Evolutionary conservation across 2,329 filamentous ascomycete genomes (phyloP).

Genomic region (Mariannaea sp.): DNA sequence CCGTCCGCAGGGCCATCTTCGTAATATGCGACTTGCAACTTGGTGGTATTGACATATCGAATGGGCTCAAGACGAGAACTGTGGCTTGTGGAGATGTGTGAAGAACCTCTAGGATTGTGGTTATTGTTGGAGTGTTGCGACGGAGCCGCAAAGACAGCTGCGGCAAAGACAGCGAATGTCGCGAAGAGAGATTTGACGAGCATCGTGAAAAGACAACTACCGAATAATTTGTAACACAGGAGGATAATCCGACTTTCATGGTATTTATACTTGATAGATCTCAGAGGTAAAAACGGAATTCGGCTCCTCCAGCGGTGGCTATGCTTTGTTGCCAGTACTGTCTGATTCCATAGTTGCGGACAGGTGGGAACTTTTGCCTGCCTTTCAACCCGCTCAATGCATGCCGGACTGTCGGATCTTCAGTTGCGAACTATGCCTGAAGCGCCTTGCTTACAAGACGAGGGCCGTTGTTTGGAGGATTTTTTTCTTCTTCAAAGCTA

Average conservation of each 20-base stretch:
- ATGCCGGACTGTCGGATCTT: no score
- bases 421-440: no score
- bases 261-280: not conserved
- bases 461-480: no score
- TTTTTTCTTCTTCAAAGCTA: no score
- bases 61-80: slow-evolving; percentile 1
- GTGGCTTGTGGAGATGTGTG: not conserved
- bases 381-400: no score
- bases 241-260: not conserved
- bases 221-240: not conserved
- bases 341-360: not conserved
- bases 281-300: not conserved
- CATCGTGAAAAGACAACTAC: not conserved
- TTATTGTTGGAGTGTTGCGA: not conserved
- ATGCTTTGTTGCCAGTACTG: not conserved
- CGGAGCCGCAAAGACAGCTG: not conserved
- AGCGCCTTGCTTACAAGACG: no score
- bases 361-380: not conserved
- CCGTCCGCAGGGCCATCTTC: slow-evolving; percentile 23
- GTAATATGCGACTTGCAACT: slow-evolving; percentile 25
- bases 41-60: not conserved
- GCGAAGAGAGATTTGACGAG: not conserved
- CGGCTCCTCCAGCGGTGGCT: no score
- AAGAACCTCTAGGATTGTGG: not conserved
- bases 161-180: not conserved